These are phyloP conservation scores for Parathielavia hyrcaniae DNA, from an alignment of 495 filamentous ascomycete species.

Conservation along the genomic window DNA sequence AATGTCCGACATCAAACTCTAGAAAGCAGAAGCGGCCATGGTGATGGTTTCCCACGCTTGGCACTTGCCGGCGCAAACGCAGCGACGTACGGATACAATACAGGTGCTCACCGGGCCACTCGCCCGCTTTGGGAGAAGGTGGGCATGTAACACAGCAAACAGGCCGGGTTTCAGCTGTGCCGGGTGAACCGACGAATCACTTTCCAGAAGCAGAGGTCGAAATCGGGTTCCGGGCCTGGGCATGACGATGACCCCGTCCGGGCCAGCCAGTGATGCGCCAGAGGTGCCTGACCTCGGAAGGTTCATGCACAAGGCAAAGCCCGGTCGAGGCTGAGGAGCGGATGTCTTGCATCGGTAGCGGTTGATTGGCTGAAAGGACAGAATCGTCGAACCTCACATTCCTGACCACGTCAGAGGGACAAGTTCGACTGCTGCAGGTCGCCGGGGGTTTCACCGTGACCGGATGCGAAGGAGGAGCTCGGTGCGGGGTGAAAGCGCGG, in stretches of 20 bases:
- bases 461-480: too few relatives aligned
- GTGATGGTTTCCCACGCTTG: not conserved
- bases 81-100: not conserved
- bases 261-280: slow-evolving; percentile 16
- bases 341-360: not conserved
- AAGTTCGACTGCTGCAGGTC: too few relatives aligned
- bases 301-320: slow-evolving; percentile 1
- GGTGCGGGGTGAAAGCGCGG: not conserved
- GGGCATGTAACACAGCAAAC: not conserved
- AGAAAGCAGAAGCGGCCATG: not conserved
- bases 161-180: slow-evolving; percentile 3
- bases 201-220: not conserved
- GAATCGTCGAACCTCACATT: too few relatives aligned
- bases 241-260: slow-evolving; percentile 8
- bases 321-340: not conserved
- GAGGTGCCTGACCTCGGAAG: not conserved
- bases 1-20: not conserved
- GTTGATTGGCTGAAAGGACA: not conserved
- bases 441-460: too few relatives aligned
- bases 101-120: not conserved
- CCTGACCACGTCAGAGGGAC: too few relatives aligned
- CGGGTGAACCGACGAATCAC: slow-evolving; percentile 3
- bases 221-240: not conserved
- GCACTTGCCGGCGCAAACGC: not conserved
- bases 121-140: not conserved